Evolutionary conservation across 139 green algal species (phyloP).

Genomic region (Tetraselmis chui): DNA sequence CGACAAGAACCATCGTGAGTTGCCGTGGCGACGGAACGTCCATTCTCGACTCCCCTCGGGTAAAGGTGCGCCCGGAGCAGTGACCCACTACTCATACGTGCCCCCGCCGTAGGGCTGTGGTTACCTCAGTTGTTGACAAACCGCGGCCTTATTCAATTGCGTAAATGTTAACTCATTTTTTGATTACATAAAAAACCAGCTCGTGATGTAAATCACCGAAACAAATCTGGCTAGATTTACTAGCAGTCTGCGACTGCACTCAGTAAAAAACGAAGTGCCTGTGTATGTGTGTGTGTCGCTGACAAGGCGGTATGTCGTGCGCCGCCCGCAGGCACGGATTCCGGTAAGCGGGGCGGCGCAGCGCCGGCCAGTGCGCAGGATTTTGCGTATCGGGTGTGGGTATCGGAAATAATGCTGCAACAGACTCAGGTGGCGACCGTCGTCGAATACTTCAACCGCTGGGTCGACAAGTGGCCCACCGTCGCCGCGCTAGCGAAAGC

Average conservation of each 20-base stretch:
- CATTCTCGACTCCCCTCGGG: constrained; percentile 30
- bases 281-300: no score
- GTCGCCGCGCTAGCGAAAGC: constrained; percentile 67
- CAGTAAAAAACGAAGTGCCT: no score
- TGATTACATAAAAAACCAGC: no score
- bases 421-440: constrained; percentile 79
- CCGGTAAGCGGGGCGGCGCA: constrained; percentile 20
- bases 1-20: constrained; percentile 67
- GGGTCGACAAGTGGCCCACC: constrained; percentile 79
- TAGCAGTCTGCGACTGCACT: no score
- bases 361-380: constrained; percentile 42
- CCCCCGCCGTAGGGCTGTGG: no score
- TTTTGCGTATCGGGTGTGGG: constrained; percentile 86
- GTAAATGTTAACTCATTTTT: no score
- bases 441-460: constrained; percentile 62
- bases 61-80: background rate
- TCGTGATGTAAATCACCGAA: no score
- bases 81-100: background rate
- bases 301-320: no score
- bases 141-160: no score
- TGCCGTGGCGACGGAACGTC: constrained; percentile 83
- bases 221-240: no score
- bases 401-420: constrained; percentile 94
- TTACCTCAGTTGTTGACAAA: no score
- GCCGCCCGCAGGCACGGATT: no score